Conservation (phyloP, 345 rosid species). For the Viola odorata region DNA sequence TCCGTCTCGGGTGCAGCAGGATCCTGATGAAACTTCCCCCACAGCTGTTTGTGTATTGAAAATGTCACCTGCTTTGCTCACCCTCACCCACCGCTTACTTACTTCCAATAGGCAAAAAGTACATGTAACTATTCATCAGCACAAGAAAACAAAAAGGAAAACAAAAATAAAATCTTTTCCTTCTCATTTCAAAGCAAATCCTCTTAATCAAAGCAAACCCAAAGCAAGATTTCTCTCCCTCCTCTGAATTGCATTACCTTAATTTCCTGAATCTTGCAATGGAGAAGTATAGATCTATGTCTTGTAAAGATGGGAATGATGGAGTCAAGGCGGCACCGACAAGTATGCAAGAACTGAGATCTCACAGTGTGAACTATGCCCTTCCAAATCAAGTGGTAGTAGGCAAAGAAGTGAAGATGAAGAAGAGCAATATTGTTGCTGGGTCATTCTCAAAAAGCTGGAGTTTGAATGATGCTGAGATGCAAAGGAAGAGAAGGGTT, state of each 20-base stretch:
- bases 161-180: too few relatives aligned
- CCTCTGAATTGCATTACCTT: conserved; percentile 1
- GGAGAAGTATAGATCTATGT: conserved; percentile 58
- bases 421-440: conserved; percentile 40
- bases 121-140: too few relatives aligned
- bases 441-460: conserved; percentile 47
- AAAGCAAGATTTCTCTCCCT: background rate
- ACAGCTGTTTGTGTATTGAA: too few relatives aligned
- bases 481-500: conserved; percentile 89
- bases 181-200: too few relatives aligned
- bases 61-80: too few relatives aligned
- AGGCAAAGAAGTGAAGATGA: conserved; percentile 42
- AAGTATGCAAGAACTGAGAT: conserved; percentile 57
- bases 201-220: background rate
- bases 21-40: too few relatives aligned
- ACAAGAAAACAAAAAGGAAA: too few relatives aligned
- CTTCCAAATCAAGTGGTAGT: conserved; percentile 18
- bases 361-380: conserved; percentile 38
- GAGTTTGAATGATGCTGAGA: conserved; percentile 78
- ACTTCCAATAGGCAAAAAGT: too few relatives aligned
- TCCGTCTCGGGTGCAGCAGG: too few relatives aligned
- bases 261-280: conserved; percentile 18
- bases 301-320: conserved; percentile 39
- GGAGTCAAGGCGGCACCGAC: conserved; percentile 34
- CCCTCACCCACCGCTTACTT: too few relatives aligned